Conservation (phyloP, 495 filamentous ascomycete species). For the Melanomma pulvis-pyrius region DNA sequence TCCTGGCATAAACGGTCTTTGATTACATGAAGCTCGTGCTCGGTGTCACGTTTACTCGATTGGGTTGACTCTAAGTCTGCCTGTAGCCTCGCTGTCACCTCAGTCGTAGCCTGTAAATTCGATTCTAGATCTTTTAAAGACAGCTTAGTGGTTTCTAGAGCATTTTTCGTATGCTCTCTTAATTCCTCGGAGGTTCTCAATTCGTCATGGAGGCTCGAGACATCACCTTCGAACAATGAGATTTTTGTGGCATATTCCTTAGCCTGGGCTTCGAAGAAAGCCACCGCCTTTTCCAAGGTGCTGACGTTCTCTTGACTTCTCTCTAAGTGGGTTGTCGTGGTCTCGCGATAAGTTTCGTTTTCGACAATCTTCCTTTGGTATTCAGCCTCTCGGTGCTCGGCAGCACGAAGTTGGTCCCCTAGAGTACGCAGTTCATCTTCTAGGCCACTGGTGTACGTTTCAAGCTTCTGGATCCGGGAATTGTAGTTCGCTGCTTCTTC, state of each 20-base stretch:
- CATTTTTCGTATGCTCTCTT: conserved; percentile 12
- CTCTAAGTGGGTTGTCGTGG: background rate
- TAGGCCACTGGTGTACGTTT: conserved; percentile 10
- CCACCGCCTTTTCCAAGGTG: conserved; percentile 9
- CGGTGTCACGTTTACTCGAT: conserved; percentile 4
- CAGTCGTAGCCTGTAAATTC: conserved; percentile 3
- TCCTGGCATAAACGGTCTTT: conserved; percentile 13
- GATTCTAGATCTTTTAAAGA: conserved; percentile 14
- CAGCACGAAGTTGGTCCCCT: background rate
- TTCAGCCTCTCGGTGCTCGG: conserved; percentile 4
- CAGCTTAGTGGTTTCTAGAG: conserved; percentile 4
- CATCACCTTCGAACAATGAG: conserved; percentile 8
- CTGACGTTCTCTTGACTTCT: conserved; percentile 4
- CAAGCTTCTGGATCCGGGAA: conserved; percentile 19
- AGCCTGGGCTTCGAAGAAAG: conserved; percentile 18
- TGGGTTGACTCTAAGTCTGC: conserved; percentile 7
- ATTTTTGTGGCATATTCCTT: conserved; percentile 25
- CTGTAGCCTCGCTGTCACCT: conserved; percentile 7
- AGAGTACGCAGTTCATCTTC: conserved; percentile 19
- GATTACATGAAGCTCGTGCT: conserved; percentile 8
- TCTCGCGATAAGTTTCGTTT: background rate
- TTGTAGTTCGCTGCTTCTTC: conserved; percentile 7
- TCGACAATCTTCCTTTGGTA: conserved; percentile 4
- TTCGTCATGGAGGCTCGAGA: conserved; percentile 8
- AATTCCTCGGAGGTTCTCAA: conserved; percentile 13